Evolutionary conservation across 2,329 filamentous ascomycete species (phyloP).

Genomic region (Didymella segeticola): DNA sequence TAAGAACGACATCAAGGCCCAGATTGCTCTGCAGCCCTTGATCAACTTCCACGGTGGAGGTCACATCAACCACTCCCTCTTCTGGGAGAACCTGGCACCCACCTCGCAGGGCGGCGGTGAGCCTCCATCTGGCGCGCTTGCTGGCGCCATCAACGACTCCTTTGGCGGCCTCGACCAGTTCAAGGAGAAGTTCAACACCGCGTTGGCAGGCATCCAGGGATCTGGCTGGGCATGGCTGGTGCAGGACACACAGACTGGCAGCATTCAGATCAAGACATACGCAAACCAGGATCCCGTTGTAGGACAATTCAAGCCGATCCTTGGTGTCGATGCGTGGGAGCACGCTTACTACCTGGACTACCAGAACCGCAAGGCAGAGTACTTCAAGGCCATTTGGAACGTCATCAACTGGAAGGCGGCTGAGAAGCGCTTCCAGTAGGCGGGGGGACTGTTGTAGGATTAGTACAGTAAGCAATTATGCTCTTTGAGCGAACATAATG

Average conservation of each 20-base stretch:
- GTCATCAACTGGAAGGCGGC: constrained; percentile 96
- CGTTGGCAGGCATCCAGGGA: constrained; percentile 69
- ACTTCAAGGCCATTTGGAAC: constrained; percentile 93
- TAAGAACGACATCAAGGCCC: constrained; percentile 60
- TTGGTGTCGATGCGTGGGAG: constrained; percentile 95
- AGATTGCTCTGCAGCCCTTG: constrained; percentile 63
- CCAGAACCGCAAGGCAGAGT: constrained; percentile 96
- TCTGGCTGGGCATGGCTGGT: constrained; percentile 70
- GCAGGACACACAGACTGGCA: constrained; percentile 66
- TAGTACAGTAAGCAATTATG: not conserved
- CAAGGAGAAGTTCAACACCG: constrained; percentile 69
- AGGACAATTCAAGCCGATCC: constrained; percentile 79
- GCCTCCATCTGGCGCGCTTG: constrained; percentile 64
- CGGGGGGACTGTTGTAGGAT: not conserved
- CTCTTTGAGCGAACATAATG: not conserved
- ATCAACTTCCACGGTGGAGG: constrained; percentile 73
- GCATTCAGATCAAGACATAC: constrained; percentile 71
- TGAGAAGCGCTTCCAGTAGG: constrained; percentile 72
- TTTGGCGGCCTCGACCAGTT: constrained; percentile 66
- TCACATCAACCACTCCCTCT: constrained; percentile 71
- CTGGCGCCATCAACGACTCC: constrained; percentile 64
- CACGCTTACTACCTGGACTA: constrained; percentile 97
- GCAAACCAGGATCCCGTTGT: constrained; percentile 90
- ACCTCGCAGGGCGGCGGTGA: constrained; percentile 71
- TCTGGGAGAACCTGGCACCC: constrained; percentile 75